phyloP scores from a whole-genome alignment of 140 eudicot species.

The Stevia rebaudiana region DNA sequence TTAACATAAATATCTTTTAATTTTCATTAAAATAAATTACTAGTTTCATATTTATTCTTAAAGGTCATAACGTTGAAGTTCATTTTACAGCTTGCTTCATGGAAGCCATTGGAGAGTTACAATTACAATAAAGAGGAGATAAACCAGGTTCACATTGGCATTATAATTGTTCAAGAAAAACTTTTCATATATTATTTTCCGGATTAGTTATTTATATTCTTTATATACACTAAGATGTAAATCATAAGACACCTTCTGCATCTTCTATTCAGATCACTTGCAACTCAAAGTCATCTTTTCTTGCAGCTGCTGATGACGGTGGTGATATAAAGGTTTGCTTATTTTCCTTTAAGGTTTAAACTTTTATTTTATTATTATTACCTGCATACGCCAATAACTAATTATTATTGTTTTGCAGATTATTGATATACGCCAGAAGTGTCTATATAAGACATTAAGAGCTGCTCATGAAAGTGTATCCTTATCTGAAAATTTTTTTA shows the following conservation, averaged over 20 bases:
- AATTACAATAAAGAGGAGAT: constrained; percentile 88
- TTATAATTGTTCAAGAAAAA: neutral
- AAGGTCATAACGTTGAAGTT: constrained; percentile 14
- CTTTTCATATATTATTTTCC: neutral
- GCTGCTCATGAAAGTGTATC: constrained; percentile 95
- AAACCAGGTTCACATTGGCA: constrained; percentile 52
- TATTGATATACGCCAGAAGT: constrained; percentile 60
- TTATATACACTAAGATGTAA: neutral
- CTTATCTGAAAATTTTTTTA: constrained; percentile 12
- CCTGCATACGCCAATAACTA: neutral
- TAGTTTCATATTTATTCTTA: neutral
- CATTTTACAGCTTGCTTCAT: constrained; percentile 49
- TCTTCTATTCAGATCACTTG: constrained; percentile 54
- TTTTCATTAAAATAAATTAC: neutral
- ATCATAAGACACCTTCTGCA: neutral
- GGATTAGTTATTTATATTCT: neutral
- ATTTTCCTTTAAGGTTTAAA: neutral
- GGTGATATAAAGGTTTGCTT: constrained; percentile 86
- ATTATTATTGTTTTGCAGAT: constrained; percentile 46
- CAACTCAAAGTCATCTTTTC: constrained; percentile 78
- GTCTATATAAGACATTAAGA: constrained; percentile 80
- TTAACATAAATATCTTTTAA: neutral
- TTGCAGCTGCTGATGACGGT: constrained; percentile 93
- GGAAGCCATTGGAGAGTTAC: constrained; percentile 68
- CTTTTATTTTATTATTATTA: neutral